Evolutionary conservation across 2,329 filamentous ascomycete species (phyloP).

Genomic region (Elsinoe arachidis): DNA sequence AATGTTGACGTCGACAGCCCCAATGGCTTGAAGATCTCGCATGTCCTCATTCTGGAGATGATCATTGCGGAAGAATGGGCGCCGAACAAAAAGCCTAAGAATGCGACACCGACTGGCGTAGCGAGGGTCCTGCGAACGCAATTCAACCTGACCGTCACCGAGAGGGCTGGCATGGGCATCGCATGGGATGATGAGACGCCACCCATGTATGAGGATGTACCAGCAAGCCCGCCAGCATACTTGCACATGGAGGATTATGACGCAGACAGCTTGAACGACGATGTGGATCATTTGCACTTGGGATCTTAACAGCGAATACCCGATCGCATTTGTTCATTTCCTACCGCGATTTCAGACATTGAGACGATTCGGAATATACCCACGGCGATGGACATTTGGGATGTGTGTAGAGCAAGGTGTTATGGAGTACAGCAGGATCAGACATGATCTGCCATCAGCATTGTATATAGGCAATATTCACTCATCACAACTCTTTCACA

Average conservation of each 20-base stretch:
- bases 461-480: not conserved
- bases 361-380: not conserved
- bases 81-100: constrained; percentile 58
- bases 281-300: constrained; percentile 38
- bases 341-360: not conserved
- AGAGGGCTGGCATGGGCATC: constrained; percentile 77
- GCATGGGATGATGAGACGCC: constrained; percentile 96
- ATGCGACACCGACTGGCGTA: constrained; percentile 77
- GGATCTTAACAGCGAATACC: not conserved
- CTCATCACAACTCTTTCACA: not conserved
- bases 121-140: constrained; percentile 89
- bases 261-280: constrained; percentile 38
- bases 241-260: constrained; percentile 39
- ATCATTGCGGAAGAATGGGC: constrained; percentile 88
- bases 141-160: constrained; percentile 73
- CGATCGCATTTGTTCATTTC: not conserved
- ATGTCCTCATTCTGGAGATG: constrained; percentile 84
- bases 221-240: constrained; percentile 65
- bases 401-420: not conserved
- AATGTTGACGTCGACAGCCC: constrained; percentile 69
- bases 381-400: not conserved
- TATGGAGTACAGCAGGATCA: not conserved
- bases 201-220: constrained; percentile 88
- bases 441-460: not conserved
- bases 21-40: constrained; percentile 69